Base-by-base conservation (phyloP, 2,329 filamentous ascomycete genomes). In the Penicillium corylophilum region DNA sequence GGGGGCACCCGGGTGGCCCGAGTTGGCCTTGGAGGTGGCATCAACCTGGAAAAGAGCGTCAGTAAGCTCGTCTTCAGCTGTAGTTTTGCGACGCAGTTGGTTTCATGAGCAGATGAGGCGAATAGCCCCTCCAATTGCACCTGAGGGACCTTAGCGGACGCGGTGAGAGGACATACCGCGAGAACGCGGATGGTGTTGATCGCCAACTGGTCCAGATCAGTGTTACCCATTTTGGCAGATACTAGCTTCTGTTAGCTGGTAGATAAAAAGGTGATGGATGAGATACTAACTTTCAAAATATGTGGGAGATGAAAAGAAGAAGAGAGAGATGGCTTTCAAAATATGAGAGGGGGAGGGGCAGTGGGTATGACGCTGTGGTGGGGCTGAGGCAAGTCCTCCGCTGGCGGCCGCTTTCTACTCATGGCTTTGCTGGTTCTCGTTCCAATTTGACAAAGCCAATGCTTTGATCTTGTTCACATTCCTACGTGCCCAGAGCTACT, bases 171-270 rank as follows among this genome's bases (percentile, higher is more conserved):
- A 87, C 91, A 77, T 87, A 97, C 94, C 75, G 94, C 92, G 68
- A 99, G 85, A 73, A 90, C 79, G 76, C 94, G 90, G 82, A 99
- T 97, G 77, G 93, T 96, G 87, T 97, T 97, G 81, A 99, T 90
- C 72, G 90, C 89, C 78, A 91, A 84, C 82, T 87, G 81, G 77
- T 99, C 94, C 72, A 86, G 76, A 70, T 97, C 89, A 74, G 83
- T 82, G 84, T 89, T 96, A 76, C 86, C 86, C 93, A 97, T 97
- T 69, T 74, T 83, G 73, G 76, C 74, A 64, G 63, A 62, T 61
- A 68, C 66, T 68, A 52, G 36, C 10, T 41, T 40, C 29, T 26
- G 50, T 61, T 57, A 62, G 55, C 54, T 44, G 53, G 43, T 39
- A 44, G 46, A 31, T 40, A 33, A 24, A 28, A 15, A 40, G 6